Evolutionary conservation across 176 grass and related monocot genomes (phyloP).

Genomic region (Rhynchospora pubera): DNA sequence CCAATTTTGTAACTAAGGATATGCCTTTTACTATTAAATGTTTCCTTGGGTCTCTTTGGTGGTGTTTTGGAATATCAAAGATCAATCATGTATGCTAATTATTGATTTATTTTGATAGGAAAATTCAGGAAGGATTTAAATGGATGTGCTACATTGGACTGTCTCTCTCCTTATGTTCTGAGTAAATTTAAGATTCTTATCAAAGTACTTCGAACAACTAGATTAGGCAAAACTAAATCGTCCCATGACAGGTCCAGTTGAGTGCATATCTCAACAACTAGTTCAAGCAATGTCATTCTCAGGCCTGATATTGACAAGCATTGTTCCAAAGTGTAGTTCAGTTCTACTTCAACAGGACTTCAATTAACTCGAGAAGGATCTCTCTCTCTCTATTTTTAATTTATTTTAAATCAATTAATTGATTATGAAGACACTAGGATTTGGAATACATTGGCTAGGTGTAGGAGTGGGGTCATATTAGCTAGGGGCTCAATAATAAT

Average conservation of each 20-base stretch:
- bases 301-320: conserved; percentile 2
- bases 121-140: not conserved
- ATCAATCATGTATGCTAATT: not conserved
- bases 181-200: conserved; percentile 1
- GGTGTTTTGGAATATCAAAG: not conserved
- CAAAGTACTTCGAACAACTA: conserved; percentile 7
- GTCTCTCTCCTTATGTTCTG: not conserved
- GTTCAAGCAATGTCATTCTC: not conserved
- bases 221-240: conserved; percentile 18
- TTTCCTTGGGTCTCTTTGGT: not conserved
- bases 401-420: not conserved
- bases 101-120: not conserved
- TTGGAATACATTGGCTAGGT: not conserved
- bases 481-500: not conserved
- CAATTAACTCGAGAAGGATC: not conserved
- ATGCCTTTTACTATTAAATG: not conserved
- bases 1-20: not conserved
- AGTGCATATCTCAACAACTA: conserved; percentile 13
- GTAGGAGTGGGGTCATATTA: too few species aligned
- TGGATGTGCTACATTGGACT: not conserved
- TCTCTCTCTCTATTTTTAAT: not conserved
- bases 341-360: not conserved
- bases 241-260: conserved; percentile 8
- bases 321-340: not conserved
- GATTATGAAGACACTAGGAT: not conserved